phyloP scores from a whole-genome alignment of 345 rosid genomes.

The Gossypium herbaceum region DNA sequence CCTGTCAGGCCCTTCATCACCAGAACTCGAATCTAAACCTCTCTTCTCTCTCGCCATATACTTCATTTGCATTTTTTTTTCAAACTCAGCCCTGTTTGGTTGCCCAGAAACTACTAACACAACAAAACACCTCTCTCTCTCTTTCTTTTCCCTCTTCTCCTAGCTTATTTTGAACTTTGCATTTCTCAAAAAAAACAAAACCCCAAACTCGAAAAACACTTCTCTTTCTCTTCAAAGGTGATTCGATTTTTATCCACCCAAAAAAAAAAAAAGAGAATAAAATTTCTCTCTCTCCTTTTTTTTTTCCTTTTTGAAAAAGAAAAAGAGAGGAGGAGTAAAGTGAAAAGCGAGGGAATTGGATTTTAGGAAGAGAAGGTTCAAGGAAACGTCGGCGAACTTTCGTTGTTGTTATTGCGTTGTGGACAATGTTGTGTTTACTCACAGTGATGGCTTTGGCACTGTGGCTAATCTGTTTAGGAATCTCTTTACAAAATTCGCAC shows the following conservation, averaged over 20 bases:
- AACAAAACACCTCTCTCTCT: not conserved
- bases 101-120: slow-evolving; percentile 4
- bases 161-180: not conserved
- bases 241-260: slow-evolving; percentile 7
- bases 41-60: slow-evolving; percentile 84
- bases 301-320: not conserved
- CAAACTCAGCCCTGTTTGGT: slow-evolving; percentile 11
- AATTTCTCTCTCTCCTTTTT: not conserved
- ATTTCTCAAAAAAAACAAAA: slow-evolving; percentile 4
- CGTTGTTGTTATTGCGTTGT: slow-evolving; percentile 16
- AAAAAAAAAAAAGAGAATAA: not conserved
- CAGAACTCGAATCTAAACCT: slow-evolving; percentile 52
- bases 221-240: slow-evolving; percentile 1
- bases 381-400: slow-evolving; percentile 39
- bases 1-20: slow-evolving; percentile 61
- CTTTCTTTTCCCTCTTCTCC: not conserved
- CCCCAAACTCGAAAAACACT: not conserved
- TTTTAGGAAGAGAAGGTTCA: slow-evolving; percentile 27
- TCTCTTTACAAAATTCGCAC: not conserved
- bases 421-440: not conserved
- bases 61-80: slow-evolving; percentile 65
- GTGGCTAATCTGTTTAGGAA: not conserved
- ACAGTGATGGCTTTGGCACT: slow-evolving; percentile 13
- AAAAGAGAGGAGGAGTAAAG: slow-evolving; percentile 20
- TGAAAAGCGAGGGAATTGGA: not conserved